A percentile compares a stretch with the other conserved stretches of the same genome.
Conservation (phyloP, 495 filamentous ascomycete genomes). For the Lasiosphaeriaceae sp. region DNA sequence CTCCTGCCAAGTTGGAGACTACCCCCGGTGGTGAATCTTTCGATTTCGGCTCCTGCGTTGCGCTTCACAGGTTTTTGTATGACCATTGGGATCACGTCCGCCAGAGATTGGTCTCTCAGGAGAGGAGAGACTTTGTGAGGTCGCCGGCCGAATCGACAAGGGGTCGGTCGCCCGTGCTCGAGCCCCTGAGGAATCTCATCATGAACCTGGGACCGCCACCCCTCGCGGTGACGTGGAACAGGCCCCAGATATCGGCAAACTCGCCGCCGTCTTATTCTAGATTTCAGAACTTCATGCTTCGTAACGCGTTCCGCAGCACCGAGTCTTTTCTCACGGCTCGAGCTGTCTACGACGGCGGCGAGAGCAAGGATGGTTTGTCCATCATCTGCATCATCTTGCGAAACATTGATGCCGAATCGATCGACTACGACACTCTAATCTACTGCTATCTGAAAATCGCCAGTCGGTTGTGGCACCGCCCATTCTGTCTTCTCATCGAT, state of each 20-base stretch:
- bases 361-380: slow-evolving; percentile 62
- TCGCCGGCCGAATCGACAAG: slow-evolving; percentile 46
- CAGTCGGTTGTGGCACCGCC: slow-evolving; percentile 62
- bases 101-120: slow-evolving; percentile 56
- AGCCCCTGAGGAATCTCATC: slow-evolving; percentile 54
- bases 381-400: slow-evolving; percentile 64
- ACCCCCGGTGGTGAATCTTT: slow-evolving; percentile 48
- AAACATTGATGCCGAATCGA: slow-evolving; percentile 55
- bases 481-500: slow-evolving; percentile 61
- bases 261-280: slow-evolving; percentile 57
- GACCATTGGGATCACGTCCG: slow-evolving; percentile 66
- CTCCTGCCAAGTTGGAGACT: slow-evolving; percentile 33
- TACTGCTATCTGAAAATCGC: slow-evolving; percentile 67
- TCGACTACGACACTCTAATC: slow-evolving; percentile 58
- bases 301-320: slow-evolving; percentile 57
- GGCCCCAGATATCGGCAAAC: slow-evolving; percentile 55
- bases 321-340: slow-evolving; percentile 56
- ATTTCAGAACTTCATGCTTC: slow-evolving; percentile 67
- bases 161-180: slow-evolving; percentile 44
- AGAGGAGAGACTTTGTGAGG: slow-evolving; percentile 48
- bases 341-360: slow-evolving; percentile 64
- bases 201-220: slow-evolving; percentile 60
- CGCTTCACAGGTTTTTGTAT: slow-evolving; percentile 61
- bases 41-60: slow-evolving; percentile 63
- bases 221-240: slow-evolving; percentile 60